Percentiles rank a stretch among this genome's conserved stretches.
Evolutionary conservation across 2,329 filamentous ascomycete species (phyloP).

Genomic region (Diaporthe sp.): DNA sequence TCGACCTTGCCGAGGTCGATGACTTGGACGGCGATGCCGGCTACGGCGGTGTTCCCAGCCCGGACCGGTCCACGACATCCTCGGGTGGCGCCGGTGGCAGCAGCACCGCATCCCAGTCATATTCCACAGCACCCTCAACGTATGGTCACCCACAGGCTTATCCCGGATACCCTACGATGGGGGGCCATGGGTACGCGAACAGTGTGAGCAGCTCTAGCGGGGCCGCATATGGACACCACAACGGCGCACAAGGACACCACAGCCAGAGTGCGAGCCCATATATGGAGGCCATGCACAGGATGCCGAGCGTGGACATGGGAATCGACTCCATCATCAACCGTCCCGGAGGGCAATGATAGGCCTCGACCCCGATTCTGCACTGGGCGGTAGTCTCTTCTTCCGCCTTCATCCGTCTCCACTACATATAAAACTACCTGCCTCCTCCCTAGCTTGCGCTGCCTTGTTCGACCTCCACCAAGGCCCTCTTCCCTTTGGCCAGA

Average conservation of each 20-base stretch:
- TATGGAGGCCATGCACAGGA: constrained; percentile 56
- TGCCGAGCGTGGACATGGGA: constrained; percentile 69
- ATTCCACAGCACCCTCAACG: constrained; percentile 34
- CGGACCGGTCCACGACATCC: constrained; percentile 56
- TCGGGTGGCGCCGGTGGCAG: constrained; percentile 53
- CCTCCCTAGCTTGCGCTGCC: neutral
- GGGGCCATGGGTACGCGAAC: constrained; percentile 61
- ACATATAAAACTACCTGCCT: neutral
- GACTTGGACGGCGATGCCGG: constrained; percentile 63
- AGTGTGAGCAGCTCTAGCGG: constrained; percentile 62
- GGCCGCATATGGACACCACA: constrained; percentile 43
- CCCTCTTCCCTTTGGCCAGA: constrained; percentile 18
- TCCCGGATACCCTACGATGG: constrained; percentile 42
- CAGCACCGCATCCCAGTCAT: constrained; percentile 40
- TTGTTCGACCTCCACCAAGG: neutral
- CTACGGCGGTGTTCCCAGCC: constrained; percentile 58
- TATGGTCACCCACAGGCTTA: constrained; percentile 39
- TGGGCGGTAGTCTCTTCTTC: neutral
- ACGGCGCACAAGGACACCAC: constrained; percentile 41
- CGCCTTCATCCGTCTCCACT: neutral
- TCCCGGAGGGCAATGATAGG: constrained; percentile 39
- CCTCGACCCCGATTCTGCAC: neutral
- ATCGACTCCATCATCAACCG: constrained; percentile 70
- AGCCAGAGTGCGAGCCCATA: constrained; percentile 58
- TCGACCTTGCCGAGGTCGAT: constrained; percentile 68